Evolutionary conservation across 2,329 filamentous ascomycete species (phyloP), one percentile per base, ranked within the genome.

Genomic region (Diaporthe vaccinii): DNA sequence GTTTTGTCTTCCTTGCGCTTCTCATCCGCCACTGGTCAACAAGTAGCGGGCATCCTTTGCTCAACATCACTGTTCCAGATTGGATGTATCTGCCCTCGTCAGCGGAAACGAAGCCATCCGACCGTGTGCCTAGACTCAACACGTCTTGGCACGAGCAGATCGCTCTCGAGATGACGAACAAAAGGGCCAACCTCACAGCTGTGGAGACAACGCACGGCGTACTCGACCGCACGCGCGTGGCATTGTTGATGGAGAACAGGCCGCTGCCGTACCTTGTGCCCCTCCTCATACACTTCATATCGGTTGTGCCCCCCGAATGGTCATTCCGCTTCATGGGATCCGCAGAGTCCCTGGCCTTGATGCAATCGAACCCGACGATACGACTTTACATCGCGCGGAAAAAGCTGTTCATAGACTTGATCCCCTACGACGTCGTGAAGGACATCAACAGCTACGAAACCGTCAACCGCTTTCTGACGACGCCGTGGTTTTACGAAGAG

Each of bases 271-370:
- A 87, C 75, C 85, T 91, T 49, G 88, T 88, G 3, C 88, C 89
- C 0, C 82, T 90, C 34, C 83, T 90, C 80, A 83, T 90, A 34
- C 89, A 91, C 79, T 89, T 90, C 82, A 89, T 89, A 77, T 83
- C 86, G 7, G 87, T 90, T 22, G 86, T 90, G 1, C 89, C 89
- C 3, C 85, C 87, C 0, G 88, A 90, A 81, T 91, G 89, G 89
- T 86, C 85, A 28, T 89, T 90, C 82, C 85, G 86, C 57, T 90
- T 90, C 84, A 89, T 90, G 86, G 89, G 89, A 70, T 88, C 86
- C 25, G 36, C 80, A 20, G 84, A 85, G 67, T 88, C 86, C 8
- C 85, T 90, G 44, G 81, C 82, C 36, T 77, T 78, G 76, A 79
- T 74, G 62, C 44, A 44, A 17, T 25, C 34, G 12, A 74, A 74